Evolutionary conservation across 2,329 filamentous ascomycete species (phyloP), one percentile per base, ranked within the genome.

Genomic region (Polytolypa hystricis): DNA sequence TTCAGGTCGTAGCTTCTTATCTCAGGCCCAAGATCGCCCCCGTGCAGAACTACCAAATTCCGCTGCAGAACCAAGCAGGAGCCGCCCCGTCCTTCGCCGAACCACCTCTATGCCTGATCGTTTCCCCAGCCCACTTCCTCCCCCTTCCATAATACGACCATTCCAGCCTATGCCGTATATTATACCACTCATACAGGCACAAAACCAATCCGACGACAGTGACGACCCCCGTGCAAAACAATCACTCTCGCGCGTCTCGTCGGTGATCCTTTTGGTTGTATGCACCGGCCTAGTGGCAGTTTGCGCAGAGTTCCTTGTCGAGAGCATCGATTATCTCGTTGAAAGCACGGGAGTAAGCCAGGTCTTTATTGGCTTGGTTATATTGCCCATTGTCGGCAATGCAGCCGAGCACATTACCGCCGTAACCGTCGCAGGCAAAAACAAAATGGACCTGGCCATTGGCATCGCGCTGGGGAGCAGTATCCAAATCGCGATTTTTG

Each of bases 391-490:
- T 39, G 78, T 83, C 10, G 79, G 79, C 36, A 84, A 84, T 46
- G 79, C 79, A 0, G 79, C 79, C 1, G 79, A 84, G 57, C 79
- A 83, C 54, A 75, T 81, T 9, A 83, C 79, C 3, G 77, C 79
- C 3, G 71, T 83, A 15, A 77, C 73, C 4, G 79, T 82, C 5
- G 79, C 79, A 0, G 71, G 75, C 58, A 81, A 81, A 62, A 81
- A 83, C 59, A 81, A 84, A 63, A 81, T 83, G 76, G 79, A 83
- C 55, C 61, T 84, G 23, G 78, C 79, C 1, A 82, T 84, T 37
- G 78, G 77, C 44, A 79, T 84, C 14, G 77, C 79, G 4, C 70
- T 84, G 5, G 79, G 79, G 38, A 78, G 72, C 44, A 79, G 74
- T 33, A 82, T 84, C 47, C 79, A 84, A 58, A 82, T 84, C 52